Evolutionary conservation across 306 rosid genomes (phyloP).

Genomic region (Cucumis sativus): Cucumber_9930_V3 NC_026655.2:28651001-28651500

Average conservation of each 20-base stretch:
- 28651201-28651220: background rate
- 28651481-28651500: background rate
- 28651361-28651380: background rate
- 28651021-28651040: background rate
- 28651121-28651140: constrained; percentile 81
- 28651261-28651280: constrained; percentile 55
- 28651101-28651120: constrained; percentile 60
- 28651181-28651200: constrained; percentile 35
- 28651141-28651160: constrained; percentile 61
- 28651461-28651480: background rate
- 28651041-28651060: constrained; percentile 12
- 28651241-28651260: constrained; percentile 10
- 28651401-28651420: background rate
- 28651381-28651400: background rate
- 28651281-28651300: constrained; percentile 91
- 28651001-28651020: background rate
- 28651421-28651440: background rate
- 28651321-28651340: constrained; percentile 81
- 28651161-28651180: constrained; percentile 73
- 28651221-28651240: background rate
- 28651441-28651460: background rate
- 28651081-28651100: constrained; percentile 45
- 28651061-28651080: constrained; percentile 52
- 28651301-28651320: constrained; percentile 65
- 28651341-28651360: constrained; percentile 71